Base-by-base conservation (phyloP, 2,329 filamentous ascomycete species). In the Chalaropsis ovoidea region DNA sequence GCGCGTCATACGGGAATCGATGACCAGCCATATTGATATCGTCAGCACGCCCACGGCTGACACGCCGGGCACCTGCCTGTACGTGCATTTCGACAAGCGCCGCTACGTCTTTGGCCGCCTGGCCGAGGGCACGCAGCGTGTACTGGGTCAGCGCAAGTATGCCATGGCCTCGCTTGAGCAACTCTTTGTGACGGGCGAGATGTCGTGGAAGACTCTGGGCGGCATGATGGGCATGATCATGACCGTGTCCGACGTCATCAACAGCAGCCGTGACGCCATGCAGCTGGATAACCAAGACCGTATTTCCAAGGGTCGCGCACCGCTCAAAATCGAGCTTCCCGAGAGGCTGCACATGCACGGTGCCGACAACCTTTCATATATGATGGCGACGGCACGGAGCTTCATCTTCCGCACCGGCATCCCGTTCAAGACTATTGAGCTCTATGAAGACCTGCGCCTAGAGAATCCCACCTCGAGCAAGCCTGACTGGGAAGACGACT, bases 341-440 rank as follows among this genome's bases (percentile, higher is more conserved):
- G 70, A 72, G 15, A 76, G 74, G 19, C 72, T 91, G 67, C 82
- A 81, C n/a, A 78, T 97, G 13, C 88, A 95, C 72, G 92, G 89
- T 2, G 85, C 87, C 3, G 84, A 85, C 63, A 97, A 97, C 72
- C 75, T 97, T 65, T 82, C 85, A 58, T 87, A 96, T 72, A 81
- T 84, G 5, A 75, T 99, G 66, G 92, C 90, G n/a, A 89, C 91
- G 0, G 86, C 88, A 17, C 83, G 94, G 58, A 80, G 86, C 41
- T 96, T 96, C 74, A 84, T 97, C 62, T 93, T 96, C 71, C 83
- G 94, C 45, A 91, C 89, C 70, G 87, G 89, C 0, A 81, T 95
- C 72, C 87, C 87, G 0, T 76, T 96, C n/a, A 78, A 77, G 41
- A 80, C 87, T 1, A 80, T 84, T 68, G 94, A 99, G 74, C 82